Conservation (phyloP, 139 green algal species). For the Chlamydomonas schloesseri region DNA sequence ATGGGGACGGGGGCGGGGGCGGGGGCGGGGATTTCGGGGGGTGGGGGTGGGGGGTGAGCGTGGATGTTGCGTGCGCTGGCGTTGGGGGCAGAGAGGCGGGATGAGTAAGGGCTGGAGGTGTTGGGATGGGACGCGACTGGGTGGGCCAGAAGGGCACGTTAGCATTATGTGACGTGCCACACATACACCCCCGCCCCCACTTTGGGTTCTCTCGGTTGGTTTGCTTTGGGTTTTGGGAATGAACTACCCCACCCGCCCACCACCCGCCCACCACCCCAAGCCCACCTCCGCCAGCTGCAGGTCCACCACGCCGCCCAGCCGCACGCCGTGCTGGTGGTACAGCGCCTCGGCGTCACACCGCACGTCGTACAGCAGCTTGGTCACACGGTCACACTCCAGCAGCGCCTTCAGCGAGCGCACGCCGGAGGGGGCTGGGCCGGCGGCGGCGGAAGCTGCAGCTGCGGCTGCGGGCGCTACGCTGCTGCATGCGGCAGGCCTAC, state of each 20-base stretch:
- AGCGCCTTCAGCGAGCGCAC: background rate
- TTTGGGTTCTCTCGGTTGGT: too few relatives aligned
- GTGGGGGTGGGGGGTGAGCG: too few relatives aligned
- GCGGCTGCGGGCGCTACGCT: background rate
- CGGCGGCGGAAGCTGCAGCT: background rate
- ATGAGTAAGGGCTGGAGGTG: too few relatives aligned
- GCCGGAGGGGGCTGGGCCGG: background rate
- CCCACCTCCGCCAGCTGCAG: constrained; percentile 34
- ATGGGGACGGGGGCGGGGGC: background rate
- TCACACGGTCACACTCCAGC: background rate
- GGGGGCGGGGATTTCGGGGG: too few relatives aligned
- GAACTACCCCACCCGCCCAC: background rate
- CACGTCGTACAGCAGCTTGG: constrained; percentile 34
- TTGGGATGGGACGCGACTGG: too few relatives aligned
- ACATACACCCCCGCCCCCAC: too few relatives aligned
- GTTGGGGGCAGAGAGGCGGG: too few relatives aligned
- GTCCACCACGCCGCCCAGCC: constrained; percentile 25
- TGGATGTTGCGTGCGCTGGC: too few relatives aligned
- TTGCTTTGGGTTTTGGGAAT: too few relatives aligned
- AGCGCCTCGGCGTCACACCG: constrained; percentile 27
- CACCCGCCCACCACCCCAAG: background rate
- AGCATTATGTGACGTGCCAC: too few relatives aligned
- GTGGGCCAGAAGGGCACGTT: too few relatives aligned
- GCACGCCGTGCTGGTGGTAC: constrained; percentile 26
- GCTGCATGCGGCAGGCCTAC: background rate